Evolutionary conservation across 2,329 filamentous ascomycete species (phyloP).

Genomic region (Ophiocordyceps sinensis): DNA sequence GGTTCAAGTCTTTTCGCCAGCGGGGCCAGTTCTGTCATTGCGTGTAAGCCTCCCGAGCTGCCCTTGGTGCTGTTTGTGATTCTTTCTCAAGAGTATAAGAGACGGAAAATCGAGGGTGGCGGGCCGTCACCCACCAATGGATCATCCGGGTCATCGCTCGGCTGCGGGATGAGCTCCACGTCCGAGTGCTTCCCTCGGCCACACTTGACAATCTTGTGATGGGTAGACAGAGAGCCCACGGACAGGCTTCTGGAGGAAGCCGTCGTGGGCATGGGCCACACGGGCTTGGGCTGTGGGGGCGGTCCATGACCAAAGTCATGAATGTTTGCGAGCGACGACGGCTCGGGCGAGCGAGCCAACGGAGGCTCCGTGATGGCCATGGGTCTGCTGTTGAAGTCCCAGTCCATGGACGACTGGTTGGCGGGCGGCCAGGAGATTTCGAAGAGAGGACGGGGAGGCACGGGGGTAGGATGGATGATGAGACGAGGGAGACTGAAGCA

Average conservation of each 20-base stretch:
- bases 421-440: background rate
- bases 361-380: background rate
- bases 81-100: background rate
- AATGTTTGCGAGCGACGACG: background rate
- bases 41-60: background rate
- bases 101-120: background rate
- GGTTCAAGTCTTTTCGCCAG: slow-evolving; percentile 37
- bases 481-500: too few relatives aligned
- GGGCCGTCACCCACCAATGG: slow-evolving; percentile 28
- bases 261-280: slow-evolving; percentile 3
- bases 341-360: background rate
- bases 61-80: background rate
- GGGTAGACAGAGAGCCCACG: slow-evolving; percentile 4
- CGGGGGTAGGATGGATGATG: too few relatives aligned
- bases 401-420: background rate
- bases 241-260: slow-evolving; percentile 5
- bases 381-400: background rate
- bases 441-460: background rate
- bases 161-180: slow-evolving; percentile 37
- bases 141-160: slow-evolving; percentile 38
- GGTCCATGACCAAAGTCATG: background rate
- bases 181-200: slow-evolving; percentile 26
- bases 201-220: slow-evolving; percentile 28
- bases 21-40: slow-evolving; percentile 35
- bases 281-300: background rate